A percentile compares a stretch with the other conserved stretches of the same genome.
Evolutionary conservation across 139 green algal species (phyloP).

Genomic region (Pedinophyceae sp.): DNA sequence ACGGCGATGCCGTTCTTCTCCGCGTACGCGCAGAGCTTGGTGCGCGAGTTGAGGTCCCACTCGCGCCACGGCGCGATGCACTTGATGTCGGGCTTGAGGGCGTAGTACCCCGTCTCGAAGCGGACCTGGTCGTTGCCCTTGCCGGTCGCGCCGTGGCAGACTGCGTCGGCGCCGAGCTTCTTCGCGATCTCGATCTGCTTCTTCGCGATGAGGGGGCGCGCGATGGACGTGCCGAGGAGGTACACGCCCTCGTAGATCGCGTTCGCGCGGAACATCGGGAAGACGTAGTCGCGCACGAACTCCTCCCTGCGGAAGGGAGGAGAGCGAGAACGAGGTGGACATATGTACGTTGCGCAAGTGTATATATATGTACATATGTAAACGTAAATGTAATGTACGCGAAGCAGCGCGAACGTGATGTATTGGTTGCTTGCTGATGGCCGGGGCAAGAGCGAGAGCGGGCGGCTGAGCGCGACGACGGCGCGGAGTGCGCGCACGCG

Average conservation of each 20-base stretch:
- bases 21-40: constrained; percentile 77
- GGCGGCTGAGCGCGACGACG: too few relatives aligned
- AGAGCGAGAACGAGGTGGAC: too few relatives aligned
- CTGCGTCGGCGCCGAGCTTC: constrained; percentile 82
- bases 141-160: constrained; percentile 94
- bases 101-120: constrained; percentile 77
- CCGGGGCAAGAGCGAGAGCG: too few relatives aligned
- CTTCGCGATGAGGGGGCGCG: constrained; percentile 95
- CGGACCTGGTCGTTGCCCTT: constrained; percentile 97
- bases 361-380: too few relatives aligned
- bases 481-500: too few relatives aligned
- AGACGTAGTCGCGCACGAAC: constrained; percentile 96
- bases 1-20: constrained; percentile 50
- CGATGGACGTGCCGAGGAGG: constrained; percentile 96
- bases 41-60: constrained; percentile 87
- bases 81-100: constrained; percentile 96
- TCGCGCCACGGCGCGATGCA: constrained; percentile 97
- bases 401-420: too few relatives aligned
- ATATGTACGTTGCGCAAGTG: too few relatives aligned
- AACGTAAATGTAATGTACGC: too few relatives aligned
- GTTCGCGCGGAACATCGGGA: constrained; percentile 97
- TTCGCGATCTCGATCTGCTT: constrained; percentile 94
- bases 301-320: too few relatives aligned
- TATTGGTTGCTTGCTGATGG: too few relatives aligned
- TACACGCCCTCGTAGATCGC: constrained; percentile 95